A percentile compares a stretch with the other conserved stretches of the same genome.
Evolutionary conservation across 352 stramenopile species (phyloP).

Genomic region (Globisporangium nagaii): DNA sequence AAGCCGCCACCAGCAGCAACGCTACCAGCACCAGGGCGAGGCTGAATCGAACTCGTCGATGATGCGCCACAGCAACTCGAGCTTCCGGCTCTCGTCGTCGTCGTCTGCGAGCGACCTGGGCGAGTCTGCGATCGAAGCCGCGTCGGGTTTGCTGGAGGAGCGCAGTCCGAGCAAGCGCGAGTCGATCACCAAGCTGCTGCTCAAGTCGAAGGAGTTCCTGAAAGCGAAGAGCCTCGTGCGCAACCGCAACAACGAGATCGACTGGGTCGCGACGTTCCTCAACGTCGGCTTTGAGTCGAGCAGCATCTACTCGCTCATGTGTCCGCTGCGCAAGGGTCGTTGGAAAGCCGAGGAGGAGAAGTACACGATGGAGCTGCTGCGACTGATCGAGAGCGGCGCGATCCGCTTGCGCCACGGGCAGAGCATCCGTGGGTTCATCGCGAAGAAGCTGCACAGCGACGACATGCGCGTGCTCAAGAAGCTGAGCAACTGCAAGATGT

Average conservation of each 20-base stretch:
- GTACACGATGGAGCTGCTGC: constrained; percentile 65
- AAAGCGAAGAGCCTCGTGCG: constrained; percentile 54
- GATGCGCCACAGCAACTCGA: neutral
- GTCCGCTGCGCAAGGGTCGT: constrained; percentile 59
- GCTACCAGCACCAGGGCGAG: neutral
- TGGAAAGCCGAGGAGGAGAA: constrained; percentile 74
- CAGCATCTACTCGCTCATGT: constrained; percentile 77
- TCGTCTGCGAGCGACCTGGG: constrained; percentile 2
- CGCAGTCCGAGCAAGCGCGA: constrained; percentile 27
- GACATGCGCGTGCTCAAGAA: constrained; percentile 85
- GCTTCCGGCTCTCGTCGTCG: neutral
- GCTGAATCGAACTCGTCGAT: neutral
- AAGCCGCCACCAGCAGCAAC: neutral
- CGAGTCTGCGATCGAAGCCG: constrained; percentile 13
- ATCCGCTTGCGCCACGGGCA: constrained; percentile 59
- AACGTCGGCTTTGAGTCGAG: constrained; percentile 64
- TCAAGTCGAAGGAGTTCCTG: constrained; percentile 67
- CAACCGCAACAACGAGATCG: constrained; percentile 72
- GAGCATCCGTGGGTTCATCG: constrained; percentile 66
- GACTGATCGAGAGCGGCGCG: constrained; percentile 53
- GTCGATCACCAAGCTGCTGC: constrained; percentile 43
- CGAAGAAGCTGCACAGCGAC: constrained; percentile 73
- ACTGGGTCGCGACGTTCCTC: constrained; percentile 73
- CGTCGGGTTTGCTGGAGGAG: constrained; percentile 6
- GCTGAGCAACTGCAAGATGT: constrained; percentile 78